phyloP scores from a whole-genome alignment of 2,329 filamentous ascomycete genomes.

The Aspergillus ochraceus region DNA sequence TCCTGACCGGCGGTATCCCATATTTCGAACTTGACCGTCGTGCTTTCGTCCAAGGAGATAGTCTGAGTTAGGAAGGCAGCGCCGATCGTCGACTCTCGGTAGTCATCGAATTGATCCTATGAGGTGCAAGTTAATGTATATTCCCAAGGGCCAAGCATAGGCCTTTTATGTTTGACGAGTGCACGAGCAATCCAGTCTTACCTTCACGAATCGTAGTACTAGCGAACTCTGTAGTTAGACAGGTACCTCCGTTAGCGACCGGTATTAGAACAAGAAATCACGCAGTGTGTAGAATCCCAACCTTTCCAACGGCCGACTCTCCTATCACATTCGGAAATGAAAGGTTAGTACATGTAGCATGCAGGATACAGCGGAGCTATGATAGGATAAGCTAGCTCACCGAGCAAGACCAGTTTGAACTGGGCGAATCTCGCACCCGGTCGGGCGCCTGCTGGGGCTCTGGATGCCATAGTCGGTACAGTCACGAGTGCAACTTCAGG shows the following conservation, averaged over 20 bases:
- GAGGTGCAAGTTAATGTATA: conserved; percentile 6
- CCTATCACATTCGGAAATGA: conserved; percentile 54
- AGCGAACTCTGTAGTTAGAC: conserved; percentile 75
- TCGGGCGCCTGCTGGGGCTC: conserved; percentile 71
- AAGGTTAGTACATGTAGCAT: conserved; percentile 17
- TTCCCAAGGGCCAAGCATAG: background rate
- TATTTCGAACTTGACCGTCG: conserved; percentile 99
- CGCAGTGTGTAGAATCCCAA: conserved; percentile 39
- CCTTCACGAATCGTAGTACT: conserved; percentile 97
- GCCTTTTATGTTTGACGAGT: background rate
- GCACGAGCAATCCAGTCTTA: conserved; percentile 43
- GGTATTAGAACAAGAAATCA: conserved; percentile 12
- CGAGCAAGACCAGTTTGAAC: conserved; percentile 97
- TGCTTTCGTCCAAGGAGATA: conserved; percentile 95
- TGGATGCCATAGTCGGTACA: conserved; percentile 70
- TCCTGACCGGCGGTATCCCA: conserved; percentile 99
- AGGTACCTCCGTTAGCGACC: conserved; percentile 31
- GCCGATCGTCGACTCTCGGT: conserved; percentile 96
- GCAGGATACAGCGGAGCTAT: conserved; percentile 4
- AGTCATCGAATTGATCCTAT: conserved; percentile 98
- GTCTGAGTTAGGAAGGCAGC: conserved; percentile 99
- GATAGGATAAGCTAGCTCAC: conserved; percentile 55
- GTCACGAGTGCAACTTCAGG: conserved; percentile 5
- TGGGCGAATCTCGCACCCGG: conserved; percentile 85
- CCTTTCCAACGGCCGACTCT: conserved; percentile 99